Evolutionary conservation across 148 eudicot species (phyloP), one percentile per base, ranked within the genome.

Genomic region (Chenopodium suecicum): DNA sequence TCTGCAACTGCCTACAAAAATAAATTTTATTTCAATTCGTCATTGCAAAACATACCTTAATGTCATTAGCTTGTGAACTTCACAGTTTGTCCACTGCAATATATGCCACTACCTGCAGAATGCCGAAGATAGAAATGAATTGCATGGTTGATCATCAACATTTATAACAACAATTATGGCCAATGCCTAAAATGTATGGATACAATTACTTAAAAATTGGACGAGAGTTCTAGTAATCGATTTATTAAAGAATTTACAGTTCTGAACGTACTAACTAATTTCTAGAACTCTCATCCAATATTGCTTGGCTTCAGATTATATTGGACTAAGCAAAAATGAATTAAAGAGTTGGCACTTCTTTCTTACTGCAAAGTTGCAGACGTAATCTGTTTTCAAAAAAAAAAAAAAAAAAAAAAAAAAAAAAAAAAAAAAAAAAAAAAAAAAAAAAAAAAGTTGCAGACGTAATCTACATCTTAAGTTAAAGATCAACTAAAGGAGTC

Each of bases 11-110:
- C 8, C 31, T 46, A 32, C 50, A 3, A 41, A 2, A 9, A 20
- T 2, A 2, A 2, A 1, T 31, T 27, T 46, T 34, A 17, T 25
- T 62, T 12, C 16, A n/a, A 14, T 47, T 5, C 14, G 67, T 70
- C 9, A 8, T 63, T 58, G 47, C 56, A 41, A 46, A 60, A 22
- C 65, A 60, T 70, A 72, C 82, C 76, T 71, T 41, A 62, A 47
- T 58, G 32, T 27, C 76, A 32, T 25, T 60, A 32, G 19, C 16
- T 76, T 29, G 64, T 58, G 29, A 54, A 19, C 23, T 60, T 54
- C 67, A 17, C 20, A 56, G 44, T 75, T 19, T 29, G 16, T 58
- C 29, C 47, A 31, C 20, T 4, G 68, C 23, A 46, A 65, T 66
- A 64, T 46, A 7, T 41, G 23, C 48, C 13, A 37, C 50, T 23